These are phyloP conservation scores for Ustilago shanxiensis DNA, from an alignment of 1,284 basidiomycete species.

Conservation along the genomic window DNA sequence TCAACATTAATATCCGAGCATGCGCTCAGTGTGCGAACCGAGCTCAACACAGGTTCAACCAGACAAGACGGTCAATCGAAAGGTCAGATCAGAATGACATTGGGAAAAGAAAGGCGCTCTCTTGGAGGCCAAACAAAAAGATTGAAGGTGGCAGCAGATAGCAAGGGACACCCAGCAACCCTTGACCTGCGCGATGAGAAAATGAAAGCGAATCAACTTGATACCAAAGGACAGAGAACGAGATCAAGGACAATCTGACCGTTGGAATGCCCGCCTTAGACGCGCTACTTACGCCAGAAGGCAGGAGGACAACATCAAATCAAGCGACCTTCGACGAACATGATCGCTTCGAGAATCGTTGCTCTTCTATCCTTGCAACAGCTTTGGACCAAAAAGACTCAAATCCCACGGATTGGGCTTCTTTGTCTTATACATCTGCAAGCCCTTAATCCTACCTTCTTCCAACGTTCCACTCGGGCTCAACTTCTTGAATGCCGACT, in stretches of 20 bases:
- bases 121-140: background rate
- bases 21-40: background rate
- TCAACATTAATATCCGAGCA: background rate
- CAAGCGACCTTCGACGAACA: background rate
- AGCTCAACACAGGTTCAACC: background rate
- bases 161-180: background rate
- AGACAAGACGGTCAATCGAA: background rate
- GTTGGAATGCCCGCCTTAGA: too few species aligned
- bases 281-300: too few species aligned
- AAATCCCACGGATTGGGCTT: slow-evolving; percentile 62
- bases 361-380: slow-evolving; percentile 29
- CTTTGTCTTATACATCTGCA: slow-evolving; percentile 56
- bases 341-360: background rate
- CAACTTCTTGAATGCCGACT: slow-evolving; percentile 64
- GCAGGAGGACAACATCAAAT: background rate
- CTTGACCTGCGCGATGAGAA: background rate
- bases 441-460: slow-evolving; percentile 58
- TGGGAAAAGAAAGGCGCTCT: background rate
- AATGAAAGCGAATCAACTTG: background rate
- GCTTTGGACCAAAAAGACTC: slow-evolving; percentile 57
- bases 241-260: background rate
- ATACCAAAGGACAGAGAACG: background rate
- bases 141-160: slow-evolving; percentile 1
- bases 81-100: background rate
- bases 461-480: slow-evolving; percentile 53